Percentiles rank a stretch among this genome's conserved stretches.
Evolutionary conservation across 768 basidiomycete genomes (phyloP).

Genomic region (Amanita molliuscula): DNA sequence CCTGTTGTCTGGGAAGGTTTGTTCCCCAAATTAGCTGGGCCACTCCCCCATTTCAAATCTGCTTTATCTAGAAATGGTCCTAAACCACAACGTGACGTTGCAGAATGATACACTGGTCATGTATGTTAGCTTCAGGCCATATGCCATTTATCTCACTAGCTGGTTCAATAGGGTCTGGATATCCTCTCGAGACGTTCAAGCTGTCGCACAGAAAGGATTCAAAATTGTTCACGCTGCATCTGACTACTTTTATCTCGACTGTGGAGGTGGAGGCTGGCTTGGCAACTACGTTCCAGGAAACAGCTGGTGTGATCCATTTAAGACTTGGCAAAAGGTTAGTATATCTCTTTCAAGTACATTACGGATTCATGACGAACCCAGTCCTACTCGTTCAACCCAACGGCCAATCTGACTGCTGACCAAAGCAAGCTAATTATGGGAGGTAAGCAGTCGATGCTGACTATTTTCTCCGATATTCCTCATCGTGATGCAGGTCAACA

Average conservation of each 20-base stretch:
- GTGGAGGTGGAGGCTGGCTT: slow-evolving; percentile 65
- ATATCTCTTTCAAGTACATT: neutral
- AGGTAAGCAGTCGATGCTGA: slow-evolving; percentile 27
- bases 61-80: slow-evolving; percentile 51
- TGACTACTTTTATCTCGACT: slow-evolving; percentile 81
- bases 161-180: slow-evolving; percentile 44
- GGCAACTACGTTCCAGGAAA: slow-evolving; percentile 37
- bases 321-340: slow-evolving; percentile 64
- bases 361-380: slow-evolving; percentile 2
- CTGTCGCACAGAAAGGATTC: slow-evolving; percentile 49
- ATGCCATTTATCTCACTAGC: neutral
- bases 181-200: slow-evolving; percentile 43
- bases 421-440: slow-evolving; percentile 54
- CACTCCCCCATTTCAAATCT: slow-evolving; percentile 11
- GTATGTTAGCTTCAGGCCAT: slow-evolving; percentile 24
- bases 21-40: slow-evolving; percentile 5
- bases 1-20: slow-evolving; percentile 75
- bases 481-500: slow-evolving; percentile 36
- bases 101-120: slow-evolving; percentile 43
- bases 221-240: slow-evolving; percentile 57
- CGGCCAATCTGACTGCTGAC: slow-evolving; percentile 39
- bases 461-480: neutral
- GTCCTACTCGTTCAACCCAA: slow-evolving; percentile 66
- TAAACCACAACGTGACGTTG: slow-evolving; percentile 35
- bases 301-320: slow-evolving; percentile 74